Conservation (phyloP, 208 protist species). For the Leishmania gerbilli region DNA sequence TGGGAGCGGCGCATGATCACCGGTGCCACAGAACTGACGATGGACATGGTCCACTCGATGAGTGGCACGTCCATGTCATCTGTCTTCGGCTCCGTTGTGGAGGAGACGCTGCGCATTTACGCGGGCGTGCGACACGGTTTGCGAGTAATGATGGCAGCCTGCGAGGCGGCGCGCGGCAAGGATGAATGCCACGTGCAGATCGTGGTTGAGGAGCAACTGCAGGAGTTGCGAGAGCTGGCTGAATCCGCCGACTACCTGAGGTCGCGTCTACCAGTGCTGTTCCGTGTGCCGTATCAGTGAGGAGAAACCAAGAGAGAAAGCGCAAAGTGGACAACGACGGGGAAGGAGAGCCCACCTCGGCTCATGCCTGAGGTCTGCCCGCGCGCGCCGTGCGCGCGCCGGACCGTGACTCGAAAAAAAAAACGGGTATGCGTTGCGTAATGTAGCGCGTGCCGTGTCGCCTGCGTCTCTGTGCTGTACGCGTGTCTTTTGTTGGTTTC, state of each 20-base stretch:
- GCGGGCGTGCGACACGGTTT: conserved; percentile 24
- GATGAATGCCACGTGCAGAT: conserved; percentile 15
- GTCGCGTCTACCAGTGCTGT: conserved; percentile 42
- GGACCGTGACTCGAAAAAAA: not conserved
- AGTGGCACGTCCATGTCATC: conserved; percentile 45
- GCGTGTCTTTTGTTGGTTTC: not conserved
- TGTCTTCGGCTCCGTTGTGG: conserved; percentile 50
- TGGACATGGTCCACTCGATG: conserved; percentile 70
- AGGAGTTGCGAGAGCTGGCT: conserved; percentile 37
- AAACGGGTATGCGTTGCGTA: not conserved
- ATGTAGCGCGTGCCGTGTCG: not conserved
- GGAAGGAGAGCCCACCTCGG: not conserved
- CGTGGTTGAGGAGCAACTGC: conserved; percentile 20
- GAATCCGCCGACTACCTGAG: conserved; percentile 38
- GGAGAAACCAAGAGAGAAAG: not conserved
- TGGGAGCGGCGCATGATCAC: conserved; percentile 56
- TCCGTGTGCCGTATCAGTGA: conserved; percentile 35
- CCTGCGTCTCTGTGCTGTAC: not conserved
- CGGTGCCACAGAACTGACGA: conserved; percentile 50
- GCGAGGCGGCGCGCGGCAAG: conserved; percentile 1
- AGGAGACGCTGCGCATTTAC: conserved; percentile 57
- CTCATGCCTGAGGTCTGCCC: not conserved
- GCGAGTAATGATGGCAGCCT: conserved; percentile 9
- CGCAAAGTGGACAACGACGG: not conserved
- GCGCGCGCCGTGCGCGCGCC: not conserved